These are phyloP conservation scores for Hericium alpestre DNA, from an alignment of 768 basidiomycete species.

Conservation along the genomic window DNA sequence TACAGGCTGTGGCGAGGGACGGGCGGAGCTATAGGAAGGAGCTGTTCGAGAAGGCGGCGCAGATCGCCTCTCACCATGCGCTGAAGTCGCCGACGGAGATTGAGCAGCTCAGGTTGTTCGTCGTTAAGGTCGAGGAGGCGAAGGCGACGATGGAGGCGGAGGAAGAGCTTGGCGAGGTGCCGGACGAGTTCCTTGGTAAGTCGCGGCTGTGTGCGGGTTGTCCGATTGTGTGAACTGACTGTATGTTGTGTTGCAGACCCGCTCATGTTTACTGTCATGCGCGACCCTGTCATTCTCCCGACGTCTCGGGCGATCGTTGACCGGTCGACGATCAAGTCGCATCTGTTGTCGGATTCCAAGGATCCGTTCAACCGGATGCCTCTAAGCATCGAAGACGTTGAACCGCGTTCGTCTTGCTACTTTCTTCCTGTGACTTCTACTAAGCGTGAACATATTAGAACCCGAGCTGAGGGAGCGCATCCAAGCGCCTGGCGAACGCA, in stretches of 20 bases:
- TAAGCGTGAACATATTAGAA: constrained; percentile 27
- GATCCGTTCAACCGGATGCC: constrained; percentile 95
- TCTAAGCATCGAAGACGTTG: constrained; percentile 66
- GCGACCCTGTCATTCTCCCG: constrained; percentile 86
- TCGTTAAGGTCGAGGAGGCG: constrained; percentile 73
- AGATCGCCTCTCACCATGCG: constrained; percentile 45
- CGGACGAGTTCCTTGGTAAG: constrained; percentile 90
- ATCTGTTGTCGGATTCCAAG: constrained; percentile 79
- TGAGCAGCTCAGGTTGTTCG: constrained; percentile 55
- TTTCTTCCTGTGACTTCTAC: not conserved
- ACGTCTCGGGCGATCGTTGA: constrained; percentile 74
- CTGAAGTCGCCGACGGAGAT: constrained; percentile 78
- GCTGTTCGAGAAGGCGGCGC: constrained; percentile 71
- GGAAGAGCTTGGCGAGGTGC: constrained; percentile 84
- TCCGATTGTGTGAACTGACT: constrained; percentile 6
- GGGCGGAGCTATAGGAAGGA: constrained; percentile 83
- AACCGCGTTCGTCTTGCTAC: constrained; percentile 46
- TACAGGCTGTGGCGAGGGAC: constrained; percentile 82
- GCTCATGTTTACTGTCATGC: constrained; percentile 87
- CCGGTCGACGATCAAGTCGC: constrained; percentile 88
- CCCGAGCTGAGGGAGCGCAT: constrained; percentile 66
- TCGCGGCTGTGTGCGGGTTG: constrained; percentile 4
- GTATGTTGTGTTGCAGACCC: constrained; percentile 45
- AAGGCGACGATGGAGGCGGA: constrained; percentile 77
- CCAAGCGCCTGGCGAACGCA: constrained; percentile 46